Conservation (phyloP, 164 flowering plant genomes). For the Nymphaea thermarum region DNA sequence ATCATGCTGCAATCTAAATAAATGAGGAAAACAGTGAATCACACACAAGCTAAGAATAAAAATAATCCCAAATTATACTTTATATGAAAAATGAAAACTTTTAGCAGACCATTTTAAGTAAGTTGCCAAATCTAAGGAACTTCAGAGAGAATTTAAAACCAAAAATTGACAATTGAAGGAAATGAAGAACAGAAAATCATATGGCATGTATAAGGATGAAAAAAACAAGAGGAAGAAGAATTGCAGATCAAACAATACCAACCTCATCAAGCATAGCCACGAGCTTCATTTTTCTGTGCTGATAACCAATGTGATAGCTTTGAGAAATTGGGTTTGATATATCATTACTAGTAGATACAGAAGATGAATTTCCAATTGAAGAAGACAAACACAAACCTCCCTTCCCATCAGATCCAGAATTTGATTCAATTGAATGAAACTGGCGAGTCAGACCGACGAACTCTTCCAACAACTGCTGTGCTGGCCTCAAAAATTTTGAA, state of each 20-base stretch:
- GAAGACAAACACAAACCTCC: constrained; percentile 21
- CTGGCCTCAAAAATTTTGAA: constrained; percentile 68
- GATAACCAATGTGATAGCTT: constrained; percentile 37
- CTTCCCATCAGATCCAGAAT: constrained; percentile 12
- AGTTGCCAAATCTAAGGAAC: no score
- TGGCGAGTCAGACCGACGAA: constrained; percentile 20
- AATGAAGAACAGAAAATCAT: no score
- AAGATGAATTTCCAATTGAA: constrained; percentile 22
- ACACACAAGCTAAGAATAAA: no score
- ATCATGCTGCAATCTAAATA: no score
- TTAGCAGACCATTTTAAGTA: no score
- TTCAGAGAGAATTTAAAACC: no score
- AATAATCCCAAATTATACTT: no score
- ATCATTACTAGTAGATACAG: constrained; percentile 15
- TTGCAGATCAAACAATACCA: constrained; percentile 7
- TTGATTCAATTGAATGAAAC: constrained; percentile 4
- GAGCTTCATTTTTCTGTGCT: constrained; percentile 62
- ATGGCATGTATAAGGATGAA: no score
- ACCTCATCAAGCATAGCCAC: constrained; percentile 78
- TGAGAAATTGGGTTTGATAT: constrained; percentile 21
- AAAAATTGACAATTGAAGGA: no score
- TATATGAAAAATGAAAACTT: no score
- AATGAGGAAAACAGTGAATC: no score
- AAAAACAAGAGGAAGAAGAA: neutral
- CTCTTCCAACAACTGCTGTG: constrained; percentile 59